Base-by-base conservation (phyloP, 1,284 basidiomycete genomes). In the Microstroma glucosiphilum region DNA sequence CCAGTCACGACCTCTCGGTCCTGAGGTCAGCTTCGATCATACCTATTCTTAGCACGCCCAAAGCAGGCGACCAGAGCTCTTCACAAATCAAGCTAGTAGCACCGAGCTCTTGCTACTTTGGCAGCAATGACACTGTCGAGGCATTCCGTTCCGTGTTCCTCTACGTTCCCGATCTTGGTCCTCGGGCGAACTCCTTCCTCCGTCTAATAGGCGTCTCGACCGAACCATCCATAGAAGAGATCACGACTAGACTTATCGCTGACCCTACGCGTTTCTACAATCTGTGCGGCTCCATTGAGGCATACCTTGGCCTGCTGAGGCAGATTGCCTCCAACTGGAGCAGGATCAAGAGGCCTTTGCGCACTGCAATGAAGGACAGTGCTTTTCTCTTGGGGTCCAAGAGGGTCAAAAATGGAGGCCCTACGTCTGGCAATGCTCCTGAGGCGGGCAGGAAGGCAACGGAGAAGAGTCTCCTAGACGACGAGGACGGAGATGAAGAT, bases 191-290 rank as follows among this genome's bases (percentile, higher is more conserved):
- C 69, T 82, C 85, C 2, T 78, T 98, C 80, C 82, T 99, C 56
- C 86, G 85, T 63, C 87, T 89, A 11, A 91, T 90, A 70, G 94
- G 94, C 21, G 91, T 93, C 19, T 88, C 88, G 73, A 86, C 86
- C 58, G 90, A 94, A 74, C 96, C 94, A 0, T 92, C 87, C 40
- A 87, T 91, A 0, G 87, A 89, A 68, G 90, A 94, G 71, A 82
- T 83, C 37, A 76, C 80, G 1, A 64, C 67, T 30, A 76, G 80
- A 57, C 67, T 80, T 11, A 65, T 78, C 6, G 61, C 43, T 26
- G 65, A 76, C 64, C 89, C 90, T 9, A 82, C 82, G 25, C 82
- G 83, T 57, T 92, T 92, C 78, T 90, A 87, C 68, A 80, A 85
- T 40, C 80, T 89, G 21, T 83, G 87, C 13, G 85, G 85, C 43